Evolutionary conservation across 495 filamentous ascomycete species (phyloP), one percentile per base, ranked within the genome.

Genomic region (Lasiosphaeriaceae sp.): DNA sequence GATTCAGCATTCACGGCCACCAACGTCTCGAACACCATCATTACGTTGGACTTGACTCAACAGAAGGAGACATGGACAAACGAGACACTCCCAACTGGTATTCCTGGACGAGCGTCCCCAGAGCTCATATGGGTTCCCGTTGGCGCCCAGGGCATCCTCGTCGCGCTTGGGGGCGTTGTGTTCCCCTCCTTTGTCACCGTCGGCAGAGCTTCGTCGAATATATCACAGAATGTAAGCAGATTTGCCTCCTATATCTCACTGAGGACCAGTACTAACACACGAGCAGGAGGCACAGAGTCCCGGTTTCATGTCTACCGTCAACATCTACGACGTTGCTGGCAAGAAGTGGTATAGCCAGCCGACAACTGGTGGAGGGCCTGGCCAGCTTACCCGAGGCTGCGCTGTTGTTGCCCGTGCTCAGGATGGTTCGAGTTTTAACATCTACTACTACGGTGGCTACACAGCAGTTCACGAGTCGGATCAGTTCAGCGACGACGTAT

Each of bases 381-480:
- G 84, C 80, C 74, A 76, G 55, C 64, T 79, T 14, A 79, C 86
- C 2, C 73, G 81, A 57, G 87, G 87, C 31, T 90, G 87, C 66
- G 83, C 86, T 21, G 82, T 88, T 1, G 73, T 86, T 31, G 86
- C 83, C 0, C 68, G 78, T 17, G 85, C 87, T 1, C 55, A 71
- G 31, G 88, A 91, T 60, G 66, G 62, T 3, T 85, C 82, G 6
- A 84, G 82, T 14, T 81, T 82, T 65, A 86, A 88, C 60, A 87
- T 91, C 53, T 91, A 90, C 64, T 86, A 86, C 57, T 91, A 91
- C 58, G 88, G 88, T 19, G 88, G 88, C 2, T 87, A 82, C 55
- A 67, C 83, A 47, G 85, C 83, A 0, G 47, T 83, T 16, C 45
- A 75, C 11, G 29, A 60, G 1, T 50, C 59, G 2, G 29, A 63